phyloP scores from a whole-genome alignment of 1,284 basidiomycete species.

The Leccinum angustisporum region DNA sequence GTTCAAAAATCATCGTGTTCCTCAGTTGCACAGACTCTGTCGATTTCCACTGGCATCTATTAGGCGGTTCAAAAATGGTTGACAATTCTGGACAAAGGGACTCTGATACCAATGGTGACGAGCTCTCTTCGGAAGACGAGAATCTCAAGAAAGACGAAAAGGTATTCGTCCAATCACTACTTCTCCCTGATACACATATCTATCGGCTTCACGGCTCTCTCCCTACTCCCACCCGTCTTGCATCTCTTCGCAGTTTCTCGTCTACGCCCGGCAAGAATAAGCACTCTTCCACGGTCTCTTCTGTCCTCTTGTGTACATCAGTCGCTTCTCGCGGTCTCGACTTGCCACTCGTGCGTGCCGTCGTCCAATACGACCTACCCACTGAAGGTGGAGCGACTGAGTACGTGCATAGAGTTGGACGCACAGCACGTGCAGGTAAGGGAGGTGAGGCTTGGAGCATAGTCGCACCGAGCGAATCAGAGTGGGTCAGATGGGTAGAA shows the following conservation, averaged over 20 bases:
- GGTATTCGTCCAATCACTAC: constrained; percentile 63
- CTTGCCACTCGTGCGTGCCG: constrained; percentile 90
- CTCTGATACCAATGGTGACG: constrained; percentile 33
- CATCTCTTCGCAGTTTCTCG: constrained; percentile 83
- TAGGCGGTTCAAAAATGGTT: constrained; percentile 79
- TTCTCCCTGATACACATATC: constrained; percentile 81
- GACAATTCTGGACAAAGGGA: constrained; percentile 34
- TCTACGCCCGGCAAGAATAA: constrained; percentile 40
- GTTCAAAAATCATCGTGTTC: constrained; percentile 88
- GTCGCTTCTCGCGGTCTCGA: constrained; percentile 98
- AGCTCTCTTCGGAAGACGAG: constrained; percentile 26
- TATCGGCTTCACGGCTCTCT: constrained; percentile 96
- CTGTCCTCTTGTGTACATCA: constrained; percentile 92
- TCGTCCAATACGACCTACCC: constrained; percentile 96
- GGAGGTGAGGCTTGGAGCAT: constrained; percentile 95
- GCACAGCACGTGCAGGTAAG: constrained; percentile 94
- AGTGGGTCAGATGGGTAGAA: constrained; percentile 89
- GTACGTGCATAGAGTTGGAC: constrained; percentile 95
- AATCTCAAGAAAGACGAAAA: constrained; percentile 36
- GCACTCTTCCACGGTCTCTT: constrained; percentile 39
- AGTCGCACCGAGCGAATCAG: constrained; percentile 81
- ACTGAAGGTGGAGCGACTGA: constrained; percentile 97
- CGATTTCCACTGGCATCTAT: constrained; percentile 93
- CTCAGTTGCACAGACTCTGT: constrained; percentile 97
- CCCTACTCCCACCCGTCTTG: constrained; percentile 77